Evolutionary conservation across 2,329 filamentous ascomycete species (phyloP).

Genomic region (Beauveria caledonica): DNA sequence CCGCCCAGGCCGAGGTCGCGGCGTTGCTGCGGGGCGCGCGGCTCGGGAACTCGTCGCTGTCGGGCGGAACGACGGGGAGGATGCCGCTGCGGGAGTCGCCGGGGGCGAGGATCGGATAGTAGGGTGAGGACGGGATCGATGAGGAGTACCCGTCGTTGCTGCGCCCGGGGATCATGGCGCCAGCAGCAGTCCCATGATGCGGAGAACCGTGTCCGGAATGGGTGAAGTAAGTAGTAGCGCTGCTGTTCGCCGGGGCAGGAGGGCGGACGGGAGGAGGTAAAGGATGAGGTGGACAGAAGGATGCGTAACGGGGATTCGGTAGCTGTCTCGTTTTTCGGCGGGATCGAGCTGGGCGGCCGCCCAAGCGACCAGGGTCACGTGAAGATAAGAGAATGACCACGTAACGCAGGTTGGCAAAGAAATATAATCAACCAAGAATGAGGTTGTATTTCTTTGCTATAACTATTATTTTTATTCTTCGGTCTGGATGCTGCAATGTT

Average conservation of each 20-base stretch:
- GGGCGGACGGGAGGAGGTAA: neutral
- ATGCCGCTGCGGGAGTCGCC: constrained; percentile 27
- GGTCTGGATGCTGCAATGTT: neutral
- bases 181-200: constrained; percentile 10
- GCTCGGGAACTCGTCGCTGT: constrained; percentile 34
- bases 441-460: neutral
- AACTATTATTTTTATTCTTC: neutral
- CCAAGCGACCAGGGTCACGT: neutral
- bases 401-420: neutral
- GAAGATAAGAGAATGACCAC: neutral
- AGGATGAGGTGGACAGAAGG: neutral
- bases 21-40: constrained; percentile 45
- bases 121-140: constrained; percentile 20
- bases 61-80: constrained; percentile 37
- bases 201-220: neutral
- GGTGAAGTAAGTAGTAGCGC: neutral
- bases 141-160: constrained; percentile 7
- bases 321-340: neutral
- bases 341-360: neutral
- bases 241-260: neutral
- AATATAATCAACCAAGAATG: neutral
- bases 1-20: constrained; percentile 69
- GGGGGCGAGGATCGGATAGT: constrained; percentile 17
- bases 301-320: neutral
- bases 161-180: constrained; percentile 19